These are phyloP conservation scores for Dictyostelium firmibasis DNA, from an alignment of 78 protist species.

Conservation along the genomic window DNA sequence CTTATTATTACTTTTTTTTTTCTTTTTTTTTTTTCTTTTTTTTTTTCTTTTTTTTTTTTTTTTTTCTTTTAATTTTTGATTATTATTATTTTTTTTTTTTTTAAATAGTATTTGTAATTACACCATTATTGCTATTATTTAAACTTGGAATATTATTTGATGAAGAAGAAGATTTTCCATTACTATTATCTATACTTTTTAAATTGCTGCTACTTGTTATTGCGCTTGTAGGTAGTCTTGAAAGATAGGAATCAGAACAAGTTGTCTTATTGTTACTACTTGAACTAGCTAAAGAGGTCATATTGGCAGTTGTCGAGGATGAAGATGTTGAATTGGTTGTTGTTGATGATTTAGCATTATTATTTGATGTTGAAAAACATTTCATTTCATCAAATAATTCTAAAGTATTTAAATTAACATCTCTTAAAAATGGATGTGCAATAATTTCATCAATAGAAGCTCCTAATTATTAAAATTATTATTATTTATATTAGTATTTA, in stretches of 20 bases:
- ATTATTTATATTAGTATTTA: neutral
- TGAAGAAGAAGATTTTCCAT: neutral
- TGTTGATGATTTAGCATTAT: neutral
- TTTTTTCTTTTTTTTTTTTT: neutral
- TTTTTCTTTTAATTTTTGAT: neutral
- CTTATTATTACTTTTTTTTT: too few species aligned
- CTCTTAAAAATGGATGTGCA: constrained; percentile 42
- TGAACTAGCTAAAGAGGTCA: neutral
- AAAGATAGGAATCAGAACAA: neutral
- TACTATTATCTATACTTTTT: neutral
- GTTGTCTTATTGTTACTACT: neutral
- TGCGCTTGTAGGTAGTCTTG: constrained; percentile 40
- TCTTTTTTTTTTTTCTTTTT: neutral
- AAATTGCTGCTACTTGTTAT: constrained; percentile 47
- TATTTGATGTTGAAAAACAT: constrained; percentile 33
- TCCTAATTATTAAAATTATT: neutral
- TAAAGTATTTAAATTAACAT: constrained; percentile 28
- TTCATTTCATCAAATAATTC: constrained; percentile 74
- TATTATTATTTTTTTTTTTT: neutral
- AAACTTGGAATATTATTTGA: constrained; percentile 1
- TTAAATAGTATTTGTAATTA: neutral
- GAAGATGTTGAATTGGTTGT: neutral
- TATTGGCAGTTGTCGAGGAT: neutral
- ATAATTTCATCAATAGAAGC: constrained; percentile 67
- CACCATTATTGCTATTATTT: neutral